These are phyloP conservation scores for Rhodotorula toruloides DNA, from an alignment of 768 basidiomycete species.

Conservation along the genomic window DNA sequence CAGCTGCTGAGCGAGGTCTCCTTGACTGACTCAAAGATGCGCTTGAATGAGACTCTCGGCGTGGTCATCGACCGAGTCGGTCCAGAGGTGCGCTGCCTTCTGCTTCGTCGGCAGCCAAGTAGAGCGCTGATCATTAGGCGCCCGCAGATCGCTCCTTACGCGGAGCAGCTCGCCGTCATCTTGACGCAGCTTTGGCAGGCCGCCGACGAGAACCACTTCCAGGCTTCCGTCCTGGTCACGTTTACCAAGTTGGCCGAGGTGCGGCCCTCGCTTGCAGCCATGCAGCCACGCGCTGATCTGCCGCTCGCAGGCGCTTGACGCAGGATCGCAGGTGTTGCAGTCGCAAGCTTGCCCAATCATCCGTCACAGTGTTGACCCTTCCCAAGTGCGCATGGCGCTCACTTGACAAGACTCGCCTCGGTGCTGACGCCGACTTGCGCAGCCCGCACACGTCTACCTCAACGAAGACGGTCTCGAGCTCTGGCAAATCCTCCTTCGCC, in stretches of 20 bases:
- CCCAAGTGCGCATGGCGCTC: constrained; percentile 47
- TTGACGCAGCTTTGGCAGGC: constrained; percentile 67
- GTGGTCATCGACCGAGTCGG: constrained; percentile 59
- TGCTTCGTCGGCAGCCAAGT: not conserved
- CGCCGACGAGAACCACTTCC: constrained; percentile 25
- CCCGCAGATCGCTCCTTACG: constrained; percentile 62
- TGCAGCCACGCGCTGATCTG: not conserved
- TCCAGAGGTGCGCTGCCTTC: constrained; percentile 44
- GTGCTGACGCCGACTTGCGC: not conserved
- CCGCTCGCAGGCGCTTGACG: constrained; percentile 58
- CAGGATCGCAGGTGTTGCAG: constrained; percentile 57
- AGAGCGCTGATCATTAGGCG: not conserved
- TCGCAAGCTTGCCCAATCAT: constrained; percentile 62
- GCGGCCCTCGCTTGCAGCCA: constrained; percentile 24
- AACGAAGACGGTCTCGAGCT: constrained; percentile 73
- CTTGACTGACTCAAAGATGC: constrained; percentile 68
- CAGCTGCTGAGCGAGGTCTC: constrained; percentile 66
- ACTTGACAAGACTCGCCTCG: not conserved
- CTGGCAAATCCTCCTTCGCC: constrained; percentile 53
- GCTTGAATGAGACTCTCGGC: constrained; percentile 65
- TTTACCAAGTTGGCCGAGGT: constrained; percentile 68
- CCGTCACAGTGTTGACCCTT: constrained; percentile 59
- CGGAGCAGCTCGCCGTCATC: constrained; percentile 58
- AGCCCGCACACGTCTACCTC: constrained; percentile 47
- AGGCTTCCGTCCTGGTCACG: constrained; percentile 60